These are phyloP conservation scores for Gentiana macrophylla DNA, from an alignment of 257 asterid genomes.

Conservation along the genomic window DNA sequence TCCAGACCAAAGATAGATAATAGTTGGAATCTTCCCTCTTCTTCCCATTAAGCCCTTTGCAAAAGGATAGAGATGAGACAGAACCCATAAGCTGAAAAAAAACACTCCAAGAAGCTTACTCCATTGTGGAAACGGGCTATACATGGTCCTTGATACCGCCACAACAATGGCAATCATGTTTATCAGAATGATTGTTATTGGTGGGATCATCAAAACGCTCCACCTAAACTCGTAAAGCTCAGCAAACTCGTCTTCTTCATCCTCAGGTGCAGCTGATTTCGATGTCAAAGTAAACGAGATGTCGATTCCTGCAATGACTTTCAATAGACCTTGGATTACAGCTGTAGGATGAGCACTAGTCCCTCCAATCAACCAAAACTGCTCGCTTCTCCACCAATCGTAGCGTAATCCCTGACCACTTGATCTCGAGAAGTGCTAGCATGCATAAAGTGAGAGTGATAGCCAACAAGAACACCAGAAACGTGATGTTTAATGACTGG, in stretches of 20 bases:
- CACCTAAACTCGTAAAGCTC: constrained; percentile 81
- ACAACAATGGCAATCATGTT: constrained; percentile 64
- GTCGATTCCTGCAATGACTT: constrained; percentile 80
- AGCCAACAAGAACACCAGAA: constrained; percentile 40
- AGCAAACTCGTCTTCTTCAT: constrained; percentile 63
- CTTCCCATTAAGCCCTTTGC: constrained; percentile 89
- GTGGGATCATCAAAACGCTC: constrained; percentile 78
- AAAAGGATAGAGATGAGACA: constrained; percentile 80
- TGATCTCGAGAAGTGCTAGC: constrained; percentile 71
- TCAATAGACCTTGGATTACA: constrained; percentile 71
- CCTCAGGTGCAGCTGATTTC: constrained; percentile 59
- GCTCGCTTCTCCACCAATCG: constrained; percentile 97
- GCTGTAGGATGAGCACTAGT: constrained; percentile 93
- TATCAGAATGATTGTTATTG: constrained; percentile 65
- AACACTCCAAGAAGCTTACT: constrained; percentile 69
- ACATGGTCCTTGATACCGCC: constrained; percentile 60
- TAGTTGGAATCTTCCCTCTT: constrained; percentile 73
- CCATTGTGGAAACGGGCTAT: constrained; percentile 79
- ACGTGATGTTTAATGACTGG: constrained; percentile 55
- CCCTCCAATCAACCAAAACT: constrained; percentile 91
- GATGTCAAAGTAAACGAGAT: constrained; percentile 82
- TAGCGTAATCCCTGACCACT: constrained; percentile 82
- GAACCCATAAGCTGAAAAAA: constrained; percentile 94
- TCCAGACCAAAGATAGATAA: constrained; percentile 87
- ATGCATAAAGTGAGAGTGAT: constrained; percentile 57